These are phyloP conservation scores for Taiwanofungus camphoratus DNA, from an alignment of 1,284 basidiomycete species.

Conservation along the genomic window DNA sequence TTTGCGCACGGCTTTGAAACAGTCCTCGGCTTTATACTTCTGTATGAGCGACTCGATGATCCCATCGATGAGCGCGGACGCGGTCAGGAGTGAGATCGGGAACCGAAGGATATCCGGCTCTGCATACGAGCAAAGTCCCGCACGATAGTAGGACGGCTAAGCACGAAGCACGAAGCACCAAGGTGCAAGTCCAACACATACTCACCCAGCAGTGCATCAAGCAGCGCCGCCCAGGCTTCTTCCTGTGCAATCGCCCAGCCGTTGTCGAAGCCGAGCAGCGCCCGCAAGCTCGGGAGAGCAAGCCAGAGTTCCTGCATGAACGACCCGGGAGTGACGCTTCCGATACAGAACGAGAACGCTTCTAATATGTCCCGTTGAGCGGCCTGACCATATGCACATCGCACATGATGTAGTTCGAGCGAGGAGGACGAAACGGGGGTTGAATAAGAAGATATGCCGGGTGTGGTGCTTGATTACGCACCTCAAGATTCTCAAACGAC, in stretches of 20 bases:
- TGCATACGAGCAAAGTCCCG: constrained; percentile 19
- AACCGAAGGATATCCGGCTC: constrained; percentile 47
- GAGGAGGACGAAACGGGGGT: too few relatives aligned
- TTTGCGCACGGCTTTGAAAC: constrained; percentile 10
- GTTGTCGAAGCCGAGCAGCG: constrained; percentile 30
- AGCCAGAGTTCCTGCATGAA: constrained; percentile 53
- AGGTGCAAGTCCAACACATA: neutral
- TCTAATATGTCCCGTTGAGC: constrained; percentile 54
- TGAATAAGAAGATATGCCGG: too few relatives aligned
- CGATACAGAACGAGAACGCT: constrained; percentile 42
- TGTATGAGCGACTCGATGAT: constrained; percentile 33
- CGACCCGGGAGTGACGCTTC: constrained; percentile 47
- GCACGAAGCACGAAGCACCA: too few relatives aligned
- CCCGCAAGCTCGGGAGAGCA: constrained; percentile 44
- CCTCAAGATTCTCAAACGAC: constrained; percentile 46
- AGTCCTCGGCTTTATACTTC: constrained; percentile 31
- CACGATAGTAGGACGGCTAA: too few relatives aligned
- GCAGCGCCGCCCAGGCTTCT: constrained; percentile 46
- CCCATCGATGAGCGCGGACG: constrained; percentile 40
- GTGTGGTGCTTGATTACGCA: constrained; percentile 16
- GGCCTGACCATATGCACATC: constrained; percentile 28
- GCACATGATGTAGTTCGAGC: neutral
- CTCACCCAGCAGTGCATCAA: constrained; percentile 40
- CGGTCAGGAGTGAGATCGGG: constrained; percentile 46
- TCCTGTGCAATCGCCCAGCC: constrained; percentile 42